phyloP scores from a whole-genome alignment of 352 stramenopile genomes.

The Pilasporangium apinafurcum region DNA sequence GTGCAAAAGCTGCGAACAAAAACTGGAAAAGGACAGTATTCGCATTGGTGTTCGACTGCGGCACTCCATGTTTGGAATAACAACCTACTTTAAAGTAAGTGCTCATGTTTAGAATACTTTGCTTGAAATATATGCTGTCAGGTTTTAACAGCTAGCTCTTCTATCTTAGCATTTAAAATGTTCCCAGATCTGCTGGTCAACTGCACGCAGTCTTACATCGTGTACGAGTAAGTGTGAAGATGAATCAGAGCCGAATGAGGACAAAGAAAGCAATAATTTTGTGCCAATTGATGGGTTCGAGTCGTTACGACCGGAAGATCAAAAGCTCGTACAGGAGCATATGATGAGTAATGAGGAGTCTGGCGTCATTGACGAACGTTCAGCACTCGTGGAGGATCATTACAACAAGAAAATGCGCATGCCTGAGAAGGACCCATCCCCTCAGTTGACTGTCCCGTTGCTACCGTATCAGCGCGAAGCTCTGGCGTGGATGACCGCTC shows the following conservation, averaged over 20 bases:
- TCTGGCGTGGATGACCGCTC: conserved; percentile 91
- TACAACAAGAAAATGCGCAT: conserved; percentile 67
- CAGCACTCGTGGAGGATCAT: conserved; percentile 57
- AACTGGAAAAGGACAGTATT: conserved; percentile 30
- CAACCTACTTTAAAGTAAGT: conserved; percentile 76
- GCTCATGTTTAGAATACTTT: no score
- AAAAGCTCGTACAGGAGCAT: conserved; percentile 38
- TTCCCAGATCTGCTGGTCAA: conserved; percentile 13
- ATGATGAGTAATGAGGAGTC: conserved; percentile 49
- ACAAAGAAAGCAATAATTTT: conserved; percentile 7
- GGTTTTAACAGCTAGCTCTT: no score
- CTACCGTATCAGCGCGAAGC: conserved; percentile 99
- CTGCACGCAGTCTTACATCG: conserved; percentile 38
- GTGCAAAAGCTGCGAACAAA: conserved; percentile 78
- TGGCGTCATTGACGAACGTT: conserved; percentile 59
- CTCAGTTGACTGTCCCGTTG: conserved; percentile 81
- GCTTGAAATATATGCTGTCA: no score
- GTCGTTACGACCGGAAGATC: conserved; percentile 28
- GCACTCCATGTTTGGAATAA: conserved; percentile 78
- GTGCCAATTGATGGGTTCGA: conserved; percentile 47
- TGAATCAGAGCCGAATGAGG: conserved; percentile 4
- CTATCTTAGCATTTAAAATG: neutral
- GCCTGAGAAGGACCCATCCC: conserved; percentile 66
- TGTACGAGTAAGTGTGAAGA: conserved; percentile 3
- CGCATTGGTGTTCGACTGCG: conserved; percentile 52